Base-by-base conservation (phyloP, 2,329 filamentous ascomycete genomes). In the Fusarium ramigenum region DNA sequence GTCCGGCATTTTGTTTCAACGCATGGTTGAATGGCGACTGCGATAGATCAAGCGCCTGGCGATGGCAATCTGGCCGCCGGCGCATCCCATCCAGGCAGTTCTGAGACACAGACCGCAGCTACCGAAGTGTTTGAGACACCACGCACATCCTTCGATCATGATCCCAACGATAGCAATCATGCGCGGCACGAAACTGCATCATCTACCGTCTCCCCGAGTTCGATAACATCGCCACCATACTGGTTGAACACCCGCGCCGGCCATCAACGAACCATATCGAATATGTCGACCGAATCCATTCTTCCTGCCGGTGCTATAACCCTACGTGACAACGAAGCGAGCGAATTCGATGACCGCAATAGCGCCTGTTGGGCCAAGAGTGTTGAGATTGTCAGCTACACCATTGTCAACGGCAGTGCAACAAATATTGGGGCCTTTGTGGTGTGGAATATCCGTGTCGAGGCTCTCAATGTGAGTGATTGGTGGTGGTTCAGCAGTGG, bases 391-490 rank as follows among this genome's bases (percentile, higher is more conserved):
- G 84, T 86, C 42, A 87, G 89, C 77, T 83, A 88, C 78, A 87
- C 88, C 16, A 76, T 89, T 25, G 86, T 92, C 50, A 88, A 90
- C 66, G 86, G 88, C 57, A 86, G 87, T 70, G 80, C 86, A 40
- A 88, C 86, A 19, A 89, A 86, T 73, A 86, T 90, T 34, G 96
- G 96, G n/a, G 93, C 95, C 4, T 99, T 98, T 84, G 94, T 98
- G 4, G 95, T 97, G 12, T 99, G 94, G 93, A 96, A 94, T 79
- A 95, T 96, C 78, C 90, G 88, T 53, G 93, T 99, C 49, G 91
- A 96, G 81, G 98, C 95, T 7, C 84, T 98, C 57, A 92, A 91
- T 82, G 94, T 95, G 50, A 60, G 76, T 74, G 36, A 34, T 46
- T 52, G n/a, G 30, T 21, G 18, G 39, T 37, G 37, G 21, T 42